Base-by-base conservation (phyloP, 441 rosid species). In the Erodium trifolium region DNA sequence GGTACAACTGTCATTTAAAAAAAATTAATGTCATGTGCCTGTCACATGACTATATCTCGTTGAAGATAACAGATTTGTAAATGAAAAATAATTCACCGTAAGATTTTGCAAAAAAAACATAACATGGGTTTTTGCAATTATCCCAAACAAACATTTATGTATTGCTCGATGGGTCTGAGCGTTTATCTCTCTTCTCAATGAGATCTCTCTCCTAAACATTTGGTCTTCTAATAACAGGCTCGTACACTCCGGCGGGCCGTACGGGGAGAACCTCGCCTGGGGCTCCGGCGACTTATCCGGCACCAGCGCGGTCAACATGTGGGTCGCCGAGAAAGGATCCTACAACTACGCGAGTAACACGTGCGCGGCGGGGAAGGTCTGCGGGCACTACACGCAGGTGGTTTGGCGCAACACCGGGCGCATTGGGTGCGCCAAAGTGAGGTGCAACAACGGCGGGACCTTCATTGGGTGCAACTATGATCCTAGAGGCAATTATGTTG, bases 401-500 rank as follows among this genome's bases (percentile, higher is more conserved):
- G 77, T 79, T 11, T 77, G 82, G 79, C 71, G 74, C 17, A 16
- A 75, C 1, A 79, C 79, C 0, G 18, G 75, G 16, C 72, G 68
- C 0, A n/a, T 80, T 0, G 81, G 84, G 9, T 78, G 81, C 5
- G 77, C 71, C 2, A 76, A 23, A 51, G 69, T 69, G 1, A 29
- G 39, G n/a, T 80, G 81, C 66, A 17, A 5, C 2, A 72, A 13
- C 7, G 88, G 86, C 65, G 83, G 79, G 65, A 72, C 70, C 57
- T 72, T 79, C n/a, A 64, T 83, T 6, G 72, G 69, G 14, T 86
- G 87, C 72, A 84, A 72, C 79, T 86, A 86, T 68, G 77, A 78
- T 68, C 83, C 84, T 60, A 72, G 77, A 4, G 82, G 88, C 37
- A 86, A 86, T 65, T 75, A 35, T 19, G 23, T 76, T 37, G 80